Percentiles rank a stretch among this genome's conserved stretches.
phyloP scores from a whole-genome alignment of 306 rosid species.

The Pyrus bretschneideri region DNA sequence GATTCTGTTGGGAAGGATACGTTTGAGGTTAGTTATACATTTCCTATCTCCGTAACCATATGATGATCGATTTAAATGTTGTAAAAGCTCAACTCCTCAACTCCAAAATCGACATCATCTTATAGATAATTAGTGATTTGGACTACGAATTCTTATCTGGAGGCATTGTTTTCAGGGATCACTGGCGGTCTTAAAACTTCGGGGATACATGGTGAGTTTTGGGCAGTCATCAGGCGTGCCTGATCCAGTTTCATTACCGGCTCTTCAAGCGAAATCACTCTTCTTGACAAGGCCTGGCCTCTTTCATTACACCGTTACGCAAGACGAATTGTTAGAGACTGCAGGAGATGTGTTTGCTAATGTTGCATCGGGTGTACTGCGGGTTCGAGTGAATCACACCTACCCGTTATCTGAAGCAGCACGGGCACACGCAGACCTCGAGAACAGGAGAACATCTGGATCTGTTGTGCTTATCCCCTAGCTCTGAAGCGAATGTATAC shows the following conservation, averaged over 20 bases:
- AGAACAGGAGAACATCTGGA: constrained; percentile 73
- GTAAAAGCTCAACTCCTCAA: neutral
- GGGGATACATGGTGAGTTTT: constrained; percentile 76
- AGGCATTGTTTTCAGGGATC: constrained; percentile 54
- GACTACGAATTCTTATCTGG: neutral
- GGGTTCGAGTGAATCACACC: constrained; percentile 73
- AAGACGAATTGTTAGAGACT: constrained; percentile 54
- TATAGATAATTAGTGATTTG: neutral
- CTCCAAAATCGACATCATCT: neutral
- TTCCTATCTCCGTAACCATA: neutral
- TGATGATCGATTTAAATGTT: neutral
- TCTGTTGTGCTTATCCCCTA: constrained; percentile 77
- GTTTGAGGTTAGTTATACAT: constrained; percentile 50
- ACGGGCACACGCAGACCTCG: constrained; percentile 76
- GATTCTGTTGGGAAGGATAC: constrained; percentile 93
- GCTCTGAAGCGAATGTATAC: neutral
- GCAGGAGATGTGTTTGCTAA: constrained; percentile 68
- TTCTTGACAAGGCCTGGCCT: constrained; percentile 79
- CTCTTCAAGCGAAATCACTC: constrained; percentile 55
- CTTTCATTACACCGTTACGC: constrained; percentile 48
- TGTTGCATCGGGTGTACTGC: constrained; percentile 46
- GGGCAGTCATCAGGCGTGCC: constrained; percentile 89
- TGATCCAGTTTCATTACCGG: constrained; percentile 73
- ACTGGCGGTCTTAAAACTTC: constrained; percentile 56
- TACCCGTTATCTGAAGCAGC: constrained; percentile 75